Percentiles rank a stretch among this genome's conserved stretches.
Evolutionary conservation across 129 eudicot genomes (phyloP).

Genomic region (Scalesia atractyloides): DNA sequence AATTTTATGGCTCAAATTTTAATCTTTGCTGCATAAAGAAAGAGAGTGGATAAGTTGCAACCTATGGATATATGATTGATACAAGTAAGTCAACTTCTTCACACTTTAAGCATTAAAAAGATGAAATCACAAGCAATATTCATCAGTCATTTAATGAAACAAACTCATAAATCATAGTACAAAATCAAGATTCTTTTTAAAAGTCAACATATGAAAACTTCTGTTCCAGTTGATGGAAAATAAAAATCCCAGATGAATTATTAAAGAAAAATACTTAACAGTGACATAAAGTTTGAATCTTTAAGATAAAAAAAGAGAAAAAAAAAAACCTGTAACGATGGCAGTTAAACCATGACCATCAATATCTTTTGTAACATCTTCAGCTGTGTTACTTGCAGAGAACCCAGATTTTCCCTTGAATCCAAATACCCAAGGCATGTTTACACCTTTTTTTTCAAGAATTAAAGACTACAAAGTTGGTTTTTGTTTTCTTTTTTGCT

Average conservation of each 20-base stretch:
- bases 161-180: slow-evolving; percentile 1
- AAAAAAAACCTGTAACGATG: slow-evolving; percentile 52
- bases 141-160: not conserved
- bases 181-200: slow-evolving; percentile 18
- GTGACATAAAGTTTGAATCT: not conserved
- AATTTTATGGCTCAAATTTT: too few relatives aligned
- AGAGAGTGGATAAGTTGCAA: too few relatives aligned
- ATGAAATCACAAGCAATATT: not conserved
- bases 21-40: too few relatives aligned
- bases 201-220: too few relatives aligned
- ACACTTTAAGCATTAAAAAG: slow-evolving; percentile 1
- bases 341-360: slow-evolving; percentile 66
- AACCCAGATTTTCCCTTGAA: slow-evolving; percentile 58
- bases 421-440: slow-evolving; percentile 45
- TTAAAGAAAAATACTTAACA: not conserved
- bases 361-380: slow-evolving; percentile 58
- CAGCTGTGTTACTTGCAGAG: slow-evolving; percentile 56
- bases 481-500: slow-evolving; percentile 5
- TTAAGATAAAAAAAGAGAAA: not conserved
- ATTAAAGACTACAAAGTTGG: slow-evolving; percentile 13
- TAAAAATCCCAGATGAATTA: slow-evolving; percentile 13
- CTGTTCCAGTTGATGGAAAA: not conserved
- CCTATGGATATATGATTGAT: not conserved
- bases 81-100: slow-evolving; percentile 7
- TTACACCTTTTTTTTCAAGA: slow-evolving; percentile 13